Evolutionary conservation across 148 eudicot species (phyloP), one percentile per base, ranked within the genome.

Genomic region (Persicaria tinctoria): DNA sequence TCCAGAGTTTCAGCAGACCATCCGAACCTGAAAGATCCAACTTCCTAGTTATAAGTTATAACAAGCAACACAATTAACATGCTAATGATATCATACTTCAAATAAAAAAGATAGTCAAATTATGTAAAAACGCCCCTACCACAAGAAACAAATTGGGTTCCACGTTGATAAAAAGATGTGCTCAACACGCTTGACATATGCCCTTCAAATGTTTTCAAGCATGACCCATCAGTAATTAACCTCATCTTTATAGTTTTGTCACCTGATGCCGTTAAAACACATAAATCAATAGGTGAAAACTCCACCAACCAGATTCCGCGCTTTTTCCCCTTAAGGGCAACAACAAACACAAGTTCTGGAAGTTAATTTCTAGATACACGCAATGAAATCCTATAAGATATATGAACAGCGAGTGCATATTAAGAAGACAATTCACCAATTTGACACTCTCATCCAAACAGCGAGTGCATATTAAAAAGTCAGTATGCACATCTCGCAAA

Each of bases 231-330:
- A 79, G 92, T 83, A 82, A 90, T 87, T 16, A 90, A 80, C 99
- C 99, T 92, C 83, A 95, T 84, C 82, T 89, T 95, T 75, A 95
- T 85, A 6, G 97, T 92, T 81, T 92, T 95, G 79, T 95, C 99
- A 80, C 90, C 97, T 46, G 99, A 95, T 14, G 97, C 94, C 73
- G 99, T 95, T 70, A 95, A 74, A 75, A 95, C 91, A 88, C 97
- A 92, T 53, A 83, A 87, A 82, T 92, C 99, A 80, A 95, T 90
- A 7, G 97, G 97, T 80, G 99, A 92, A 79, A 95, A 95, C 78
- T 95, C 99, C 73, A 95, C 99, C 11, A 88, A 90, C 94, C 96
- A 95, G 68, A 95, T 85, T 72, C 97, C 99, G 75, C 94, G 85
- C 76, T 92, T 95, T 84, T 95, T 97, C 32, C 99, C 99, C 86